Evolutionary conservation across 2,329 filamentous ascomycete species (phyloP), one percentile per base, ranked within the genome.

Genomic region (Delphinella strobiligena): DNA sequence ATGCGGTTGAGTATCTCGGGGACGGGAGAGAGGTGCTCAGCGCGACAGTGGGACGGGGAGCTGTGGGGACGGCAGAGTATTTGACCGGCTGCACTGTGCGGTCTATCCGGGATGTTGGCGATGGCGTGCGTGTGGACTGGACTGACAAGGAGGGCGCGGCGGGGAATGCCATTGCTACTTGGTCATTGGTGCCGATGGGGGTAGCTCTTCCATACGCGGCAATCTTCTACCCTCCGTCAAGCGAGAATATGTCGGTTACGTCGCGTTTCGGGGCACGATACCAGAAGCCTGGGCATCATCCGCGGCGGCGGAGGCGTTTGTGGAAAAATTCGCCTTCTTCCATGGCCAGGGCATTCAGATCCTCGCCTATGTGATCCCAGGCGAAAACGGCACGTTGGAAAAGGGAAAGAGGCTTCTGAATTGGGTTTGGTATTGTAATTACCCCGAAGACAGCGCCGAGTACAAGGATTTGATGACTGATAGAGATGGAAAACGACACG

Each of bases 371-470:
- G 49, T 62, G 4, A 67, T 71, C n/a, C 67, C 66, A 1, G 61
- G 62, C 1, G 51, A 58, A 11, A 50, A 62, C 19, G 66, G 65
- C 2, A 55, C 53, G 1, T 52, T 64, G 4, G 50, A 54, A 22
- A 49, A 54, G 0, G 63, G 61, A 4, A 49, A 63, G 17, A 59
- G 64, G 9, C 57, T 66, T 3, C 54, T 69, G 45, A 70, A 69
- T 42, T 68, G 59, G 45, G 62, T 70, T 1, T 68, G 64, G 56
- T 71, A 70, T 51, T 58, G 52, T 38, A 65, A 68, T 45, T 55
- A 62, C 18, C 45, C 52, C 1, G 56, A 64, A n/a, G 54, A 50
- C 5, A 61, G 61, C 1, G 30, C 50, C 2, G 63, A 63, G 15
- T 55, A 66, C 17, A 49, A 51, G 7, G 59, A 62, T 1, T 47